These are phyloP conservation scores for Dioscorea zingiberensis DNA, from an alignment of 106 monocot genomes.

Conservation along the genomic window DNA sequence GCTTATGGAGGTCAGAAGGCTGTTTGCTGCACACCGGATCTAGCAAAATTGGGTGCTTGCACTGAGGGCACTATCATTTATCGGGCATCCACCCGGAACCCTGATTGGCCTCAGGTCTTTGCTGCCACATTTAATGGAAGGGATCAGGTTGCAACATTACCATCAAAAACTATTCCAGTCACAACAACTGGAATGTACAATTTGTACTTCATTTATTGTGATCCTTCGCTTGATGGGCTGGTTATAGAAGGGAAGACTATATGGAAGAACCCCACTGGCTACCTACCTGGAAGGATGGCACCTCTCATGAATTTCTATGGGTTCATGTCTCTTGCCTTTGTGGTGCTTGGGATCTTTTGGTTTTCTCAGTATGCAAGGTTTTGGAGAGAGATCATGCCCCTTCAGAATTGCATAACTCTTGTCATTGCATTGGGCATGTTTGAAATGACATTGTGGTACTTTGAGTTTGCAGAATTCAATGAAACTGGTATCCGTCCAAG, in stretches of 20 bases:
- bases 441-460: conserved; percentile 94
- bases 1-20: conserved; percentile 94
- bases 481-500: conserved; percentile 74
- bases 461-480: conserved; percentile 91
- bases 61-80: conserved; percentile 63
- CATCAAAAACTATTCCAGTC: conserved; percentile 47
- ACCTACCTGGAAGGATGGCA: conserved; percentile 91
- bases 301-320: conserved; percentile 92
- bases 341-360: conserved; percentile 80
- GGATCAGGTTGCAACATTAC: conserved; percentile 44
- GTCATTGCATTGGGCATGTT: conserved; percentile 92
- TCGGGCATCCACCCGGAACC: conserved; percentile 54
- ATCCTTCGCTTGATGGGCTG: conserved; percentile 51
- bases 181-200: conserved; percentile 86
- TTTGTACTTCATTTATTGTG: conserved; percentile 75
- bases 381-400: conserved; percentile 88
- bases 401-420: conserved; percentile 88
- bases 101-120: conserved; percentile 70
- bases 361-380: conserved; percentile 89
- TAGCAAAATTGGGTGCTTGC: conserved; percentile 84
- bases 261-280: conserved; percentile 95
- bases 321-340: conserved; percentile 77
- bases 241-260: conserved; percentile 78
- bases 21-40: conserved; percentile 89
- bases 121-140: conserved; percentile 54